Evolutionary conservation across 2,329 filamentous ascomycete species (phyloP), one percentile per base, ranked within the genome.

Genomic region (Zasmidium angulare): DNA sequence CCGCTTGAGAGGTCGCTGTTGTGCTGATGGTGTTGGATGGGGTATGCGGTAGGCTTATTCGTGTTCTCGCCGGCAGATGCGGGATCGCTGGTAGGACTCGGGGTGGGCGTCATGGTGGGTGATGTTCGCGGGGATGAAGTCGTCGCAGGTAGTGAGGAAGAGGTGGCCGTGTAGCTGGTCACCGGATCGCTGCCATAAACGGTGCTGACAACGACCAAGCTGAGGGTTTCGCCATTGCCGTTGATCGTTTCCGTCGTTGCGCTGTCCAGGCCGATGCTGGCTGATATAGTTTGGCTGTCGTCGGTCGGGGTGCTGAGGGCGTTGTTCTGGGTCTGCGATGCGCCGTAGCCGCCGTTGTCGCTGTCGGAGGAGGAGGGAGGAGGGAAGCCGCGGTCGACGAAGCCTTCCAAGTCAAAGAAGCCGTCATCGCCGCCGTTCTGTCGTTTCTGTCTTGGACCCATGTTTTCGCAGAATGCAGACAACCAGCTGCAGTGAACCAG

Each of bases 1-100:
- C 65, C 66, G 21, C 48, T 43, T 10, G 67, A 67, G 6, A 68
- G 54, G n/a, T 61, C 60, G 43, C n/a, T n/a, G n/a, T 59, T 40
- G 26, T 55, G 19, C 49, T 64, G 22, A 31, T 59, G 50, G 4
- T 58, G 48, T 29, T 47, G 14, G 14, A 46, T 20, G 6, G 48
- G 10, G 3, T 36, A 22, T 14, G 24, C 17, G n/a, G 47, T 24
- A 47, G 53, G 54, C 31, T 50, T 31, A 24, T 26, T 59, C 46
- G 53, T 26, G 21, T 23, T 36, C 47, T 31, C 51, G 29, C 22
- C 17, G n/a, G 46, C 53, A 11, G 47, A 31, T 26, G 14, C 21
- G 22, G 49, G 49, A 26, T 29, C 22, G 24, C 21, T 22, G 36
- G 6, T 43, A 43, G 6, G 3, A 3, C 7, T 43, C 36, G 36